Evolutionary conservation across 768 basidiomycete genomes (phyloP).

Genomic region (Tylopilus sp.): DNA sequence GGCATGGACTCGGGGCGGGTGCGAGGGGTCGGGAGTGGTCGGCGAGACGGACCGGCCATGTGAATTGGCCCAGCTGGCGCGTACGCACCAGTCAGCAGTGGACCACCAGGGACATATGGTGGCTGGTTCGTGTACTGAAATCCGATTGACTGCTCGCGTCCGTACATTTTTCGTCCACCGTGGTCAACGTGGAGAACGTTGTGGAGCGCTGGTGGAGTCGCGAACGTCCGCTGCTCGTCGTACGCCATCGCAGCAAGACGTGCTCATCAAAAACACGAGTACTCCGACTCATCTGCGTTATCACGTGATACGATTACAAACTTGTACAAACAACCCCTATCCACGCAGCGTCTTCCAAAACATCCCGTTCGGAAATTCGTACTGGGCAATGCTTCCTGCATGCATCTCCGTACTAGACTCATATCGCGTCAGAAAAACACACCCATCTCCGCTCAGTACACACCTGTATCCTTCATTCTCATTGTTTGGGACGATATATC

Average conservation of each 20-base stretch:
- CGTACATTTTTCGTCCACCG: conserved; percentile 1
- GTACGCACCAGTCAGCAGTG: conserved; percentile 6
- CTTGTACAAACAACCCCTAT: conserved; percentile 20
- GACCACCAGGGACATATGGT: conserved; percentile 3
- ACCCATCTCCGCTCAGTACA: conserved; percentile 2
- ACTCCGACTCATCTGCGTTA: neutral
- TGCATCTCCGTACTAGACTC: conserved; percentile 73
- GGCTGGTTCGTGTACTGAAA: conserved; percentile 18
- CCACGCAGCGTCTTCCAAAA: neutral
- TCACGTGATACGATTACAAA: conserved; percentile 20
- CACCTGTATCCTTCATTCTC: conserved; percentile 68
- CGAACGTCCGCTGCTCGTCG: conserved; percentile 20
- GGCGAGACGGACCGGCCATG: conserved; percentile 20
- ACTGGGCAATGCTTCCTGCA: conserved; percentile 63
- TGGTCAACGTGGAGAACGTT: conserved; percentile 14
- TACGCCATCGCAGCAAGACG: conserved; percentile 18
- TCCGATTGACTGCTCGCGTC: conserved; percentile 11
- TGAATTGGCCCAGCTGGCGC: conserved; percentile 12
- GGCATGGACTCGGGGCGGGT: conserved; percentile 28
- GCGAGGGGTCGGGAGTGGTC: conserved; percentile 30
- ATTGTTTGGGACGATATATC: conserved; percentile 80
- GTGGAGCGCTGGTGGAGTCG: conserved; percentile 6
- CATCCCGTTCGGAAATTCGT: conserved; percentile 72
- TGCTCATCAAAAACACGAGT: conserved; percentile 10
- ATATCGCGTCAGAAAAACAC: neutral